Evolutionary conservation across 2,329 filamentous ascomycete species (phyloP).

Genomic region (Fusarium gaditjirri): DNA sequence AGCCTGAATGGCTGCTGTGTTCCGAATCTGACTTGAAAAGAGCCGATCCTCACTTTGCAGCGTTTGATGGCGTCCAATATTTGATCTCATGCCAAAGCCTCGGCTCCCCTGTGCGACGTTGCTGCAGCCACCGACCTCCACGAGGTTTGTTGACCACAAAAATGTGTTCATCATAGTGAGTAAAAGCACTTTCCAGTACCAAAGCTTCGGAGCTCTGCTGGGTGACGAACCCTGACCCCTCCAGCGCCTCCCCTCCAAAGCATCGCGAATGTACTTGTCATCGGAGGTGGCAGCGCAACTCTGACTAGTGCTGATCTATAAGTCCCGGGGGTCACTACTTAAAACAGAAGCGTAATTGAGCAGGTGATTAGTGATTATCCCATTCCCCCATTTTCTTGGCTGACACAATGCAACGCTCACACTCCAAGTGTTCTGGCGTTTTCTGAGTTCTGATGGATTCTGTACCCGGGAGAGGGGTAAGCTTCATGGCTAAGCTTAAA

Average conservation of each 20-base stretch:
- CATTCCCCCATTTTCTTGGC: constrained; percentile 1
- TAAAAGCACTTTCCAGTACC: not conserved
- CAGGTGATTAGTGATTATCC: not conserved
- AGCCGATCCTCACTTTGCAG: not conserved
- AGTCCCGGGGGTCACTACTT: constrained; percentile 26
- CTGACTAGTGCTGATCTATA: constrained; percentile 21
- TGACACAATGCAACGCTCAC: constrained; percentile 17
- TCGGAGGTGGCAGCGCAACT: not conserved
- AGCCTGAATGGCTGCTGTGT: constrained; percentile 12
- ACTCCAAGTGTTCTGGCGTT: not conserved
- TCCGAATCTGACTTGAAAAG: constrained; percentile 19
- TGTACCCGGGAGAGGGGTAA: constrained; percentile 4
- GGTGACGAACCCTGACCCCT: not conserved
- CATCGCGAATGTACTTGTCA: constrained; percentile 9
- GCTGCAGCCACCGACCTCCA: not conserved
- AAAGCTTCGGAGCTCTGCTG: not conserved
- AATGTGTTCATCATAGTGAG: not conserved
- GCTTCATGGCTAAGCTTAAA: constrained; percentile 34
- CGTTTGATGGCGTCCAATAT: not conserved
- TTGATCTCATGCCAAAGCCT: not conserved
- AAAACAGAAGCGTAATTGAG: constrained; percentile 20
- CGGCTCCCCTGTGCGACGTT: constrained; percentile 7
- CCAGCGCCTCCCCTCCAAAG: not conserved
- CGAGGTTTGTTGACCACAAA: constrained; percentile 9
- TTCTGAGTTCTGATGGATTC: not conserved